A percentile compares a stretch with the other conserved stretches of the same genome.
These are phyloP conservation scores for Phytopythium aichiense DNA, from an alignment of 352 stramenopile genomes.

Conservation along the genomic window DNA sequence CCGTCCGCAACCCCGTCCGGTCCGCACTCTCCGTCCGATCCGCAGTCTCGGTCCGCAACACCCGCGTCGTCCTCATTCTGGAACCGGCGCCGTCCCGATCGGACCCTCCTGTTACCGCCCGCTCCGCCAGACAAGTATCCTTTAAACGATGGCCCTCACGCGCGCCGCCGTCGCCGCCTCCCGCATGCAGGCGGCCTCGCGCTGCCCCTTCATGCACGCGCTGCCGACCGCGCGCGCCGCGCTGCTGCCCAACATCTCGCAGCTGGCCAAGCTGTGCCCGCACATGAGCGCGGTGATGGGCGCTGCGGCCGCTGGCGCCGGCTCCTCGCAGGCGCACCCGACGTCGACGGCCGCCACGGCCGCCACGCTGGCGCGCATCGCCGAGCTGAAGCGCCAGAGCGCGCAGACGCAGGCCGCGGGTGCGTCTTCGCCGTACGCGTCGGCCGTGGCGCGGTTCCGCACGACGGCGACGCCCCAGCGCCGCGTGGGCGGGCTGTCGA, in stretches of 20 bases:
- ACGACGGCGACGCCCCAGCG: constrained; percentile 49
- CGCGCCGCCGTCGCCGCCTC: constrained; percentile 62
- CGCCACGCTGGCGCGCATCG: constrained; percentile 70
- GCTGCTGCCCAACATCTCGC: constrained; percentile 81
- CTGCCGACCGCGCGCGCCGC: constrained; percentile 66
- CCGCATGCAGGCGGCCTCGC: constrained; percentile 66
- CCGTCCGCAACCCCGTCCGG: background rate
- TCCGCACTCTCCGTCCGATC: background rate
- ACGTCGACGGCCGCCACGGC: constrained; percentile 39
- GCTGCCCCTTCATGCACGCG: constrained; percentile 84
- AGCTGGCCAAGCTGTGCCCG: constrained; percentile 81
- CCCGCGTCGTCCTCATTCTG: background rate
- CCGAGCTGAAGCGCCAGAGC: constrained; percentile 61
- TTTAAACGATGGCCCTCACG: constrained; percentile 49
- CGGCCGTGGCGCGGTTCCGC: constrained; percentile 48
- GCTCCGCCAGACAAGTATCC: background rate
- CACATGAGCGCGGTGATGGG: constrained; percentile 85
- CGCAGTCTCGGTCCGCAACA: background rate
- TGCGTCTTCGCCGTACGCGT: constrained; percentile 32
- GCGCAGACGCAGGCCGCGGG: constrained; percentile 8
- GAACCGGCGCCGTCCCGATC: background rate
- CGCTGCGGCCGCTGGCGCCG: constrained; percentile 36
- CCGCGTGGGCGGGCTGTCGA: constrained; percentile 56
- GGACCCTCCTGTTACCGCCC: background rate
- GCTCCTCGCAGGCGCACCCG: constrained; percentile 57